Evolutionary conservation across 1,139 yeast species (phyloP).

Genomic region (Protomyces lactucae-debilis): DNA sequence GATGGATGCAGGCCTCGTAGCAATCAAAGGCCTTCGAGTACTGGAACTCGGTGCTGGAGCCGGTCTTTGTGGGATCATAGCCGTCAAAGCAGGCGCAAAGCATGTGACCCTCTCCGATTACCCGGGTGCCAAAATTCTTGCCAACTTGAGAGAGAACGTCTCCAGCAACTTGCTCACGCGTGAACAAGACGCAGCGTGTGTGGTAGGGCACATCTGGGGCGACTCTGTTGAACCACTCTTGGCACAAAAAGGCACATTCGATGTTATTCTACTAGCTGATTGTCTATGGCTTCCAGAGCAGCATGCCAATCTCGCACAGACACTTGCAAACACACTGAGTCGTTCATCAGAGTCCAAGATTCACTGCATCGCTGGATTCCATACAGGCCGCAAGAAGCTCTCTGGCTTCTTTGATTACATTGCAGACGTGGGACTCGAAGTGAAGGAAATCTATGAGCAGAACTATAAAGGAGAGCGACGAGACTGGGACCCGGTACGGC

Average conservation of each 20-base stretch:
- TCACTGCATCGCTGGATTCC: constrained; percentile 17
- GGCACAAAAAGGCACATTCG: neutral
- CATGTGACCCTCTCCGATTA: constrained; percentile 13
- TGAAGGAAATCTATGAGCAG: neutral
- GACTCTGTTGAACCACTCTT: neutral
- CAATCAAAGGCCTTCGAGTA: neutral
- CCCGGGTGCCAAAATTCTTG: constrained; percentile 4
- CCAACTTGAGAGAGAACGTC: constrained; percentile 2
- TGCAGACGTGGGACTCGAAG: neutral
- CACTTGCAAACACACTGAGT: neutral
- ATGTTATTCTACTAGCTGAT: constrained; percentile 9
- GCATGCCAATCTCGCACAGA: constrained; percentile 1
- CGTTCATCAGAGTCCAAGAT: neutral
- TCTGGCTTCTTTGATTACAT: constrained; percentile 2
- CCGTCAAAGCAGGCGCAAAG: constrained; percentile 4
- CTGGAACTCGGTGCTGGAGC: constrained; percentile 21
- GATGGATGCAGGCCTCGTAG: neutral
- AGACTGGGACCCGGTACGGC: neutral
- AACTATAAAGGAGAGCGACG: neutral
- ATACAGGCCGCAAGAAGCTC: constrained; percentile 9
- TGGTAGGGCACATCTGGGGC: constrained; percentile 24
- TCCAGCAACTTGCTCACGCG: neutral
- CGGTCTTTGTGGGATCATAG: constrained; percentile 19
- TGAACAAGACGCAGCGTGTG: neutral
- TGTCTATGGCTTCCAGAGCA: constrained; percentile 25